Evolutionary conservation across 2,329 filamentous ascomycete genomes (phyloP).

Genomic region (Tetracladium maxilliforme): DNA sequence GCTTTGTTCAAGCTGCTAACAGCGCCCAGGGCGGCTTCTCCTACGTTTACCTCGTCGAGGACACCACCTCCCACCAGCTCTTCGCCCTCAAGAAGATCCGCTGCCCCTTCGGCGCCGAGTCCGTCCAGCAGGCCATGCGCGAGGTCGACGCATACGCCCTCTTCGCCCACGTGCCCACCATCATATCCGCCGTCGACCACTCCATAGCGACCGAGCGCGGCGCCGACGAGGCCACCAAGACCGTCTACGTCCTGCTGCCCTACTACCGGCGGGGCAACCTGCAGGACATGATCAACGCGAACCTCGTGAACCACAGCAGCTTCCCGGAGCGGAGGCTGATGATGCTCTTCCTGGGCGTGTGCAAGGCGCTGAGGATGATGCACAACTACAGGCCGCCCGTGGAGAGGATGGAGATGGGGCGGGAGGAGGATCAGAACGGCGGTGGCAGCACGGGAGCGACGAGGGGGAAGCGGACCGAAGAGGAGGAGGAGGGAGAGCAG

Average conservation of each 20-base stretch:
- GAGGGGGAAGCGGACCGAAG: slow-evolving; percentile 22
- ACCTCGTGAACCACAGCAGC: slow-evolving; percentile 82
- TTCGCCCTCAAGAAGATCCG: slow-evolving; percentile 98
- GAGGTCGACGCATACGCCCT: slow-evolving; percentile 95
- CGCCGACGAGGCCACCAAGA: slow-evolving; percentile 62
- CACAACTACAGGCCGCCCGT: slow-evolving; percentile 88
- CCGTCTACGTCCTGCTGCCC: slow-evolving; percentile 88
- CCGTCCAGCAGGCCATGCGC: slow-evolving; percentile 84
- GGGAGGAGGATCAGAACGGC: slow-evolving; percentile 27
- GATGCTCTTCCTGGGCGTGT: slow-evolving; percentile 84
- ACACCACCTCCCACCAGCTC: slow-evolving; percentile 66
- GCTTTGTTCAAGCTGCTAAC: slow-evolving; percentile 5
- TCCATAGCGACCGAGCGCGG: slow-evolving; percentile 62
- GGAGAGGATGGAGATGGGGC: slow-evolving; percentile 46
- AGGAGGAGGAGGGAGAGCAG: slow-evolving; percentile 56
- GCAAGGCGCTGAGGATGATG: slow-evolving; percentile 76
- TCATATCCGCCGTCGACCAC: slow-evolving; percentile 78
- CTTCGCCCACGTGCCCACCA: slow-evolving; percentile 69
- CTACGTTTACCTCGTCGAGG: slow-evolving; percentile 97
- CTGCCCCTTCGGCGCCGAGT: slow-evolving; percentile 95
- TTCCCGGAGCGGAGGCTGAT: slow-evolving; percentile 84
- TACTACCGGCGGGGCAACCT: slow-evolving; percentile 93
- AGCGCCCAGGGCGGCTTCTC: slow-evolving; percentile 73
- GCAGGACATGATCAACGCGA: slow-evolving; percentile 97
- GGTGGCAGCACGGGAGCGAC: slow-evolving; percentile 17